Evolutionary conservation across 805 yeast genomes (phyloP).

Genomic region (Hanseniaspora mollemarum): DNA sequence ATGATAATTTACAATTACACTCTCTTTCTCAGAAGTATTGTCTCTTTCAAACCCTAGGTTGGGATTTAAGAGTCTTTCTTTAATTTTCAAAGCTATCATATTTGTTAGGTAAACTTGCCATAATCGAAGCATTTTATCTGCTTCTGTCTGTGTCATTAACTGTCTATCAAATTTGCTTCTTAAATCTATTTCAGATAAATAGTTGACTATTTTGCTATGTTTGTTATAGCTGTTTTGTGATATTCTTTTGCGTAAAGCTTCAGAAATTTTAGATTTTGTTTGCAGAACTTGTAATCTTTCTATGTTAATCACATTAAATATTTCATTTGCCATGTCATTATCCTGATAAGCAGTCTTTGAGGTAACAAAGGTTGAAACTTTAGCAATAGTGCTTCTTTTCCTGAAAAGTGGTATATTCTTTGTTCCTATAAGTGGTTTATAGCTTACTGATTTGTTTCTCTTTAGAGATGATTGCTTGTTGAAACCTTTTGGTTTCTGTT

Average conservation of each 20-base stretch:
- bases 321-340: background rate
- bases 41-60: background rate
- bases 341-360: background rate
- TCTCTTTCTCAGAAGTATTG: background rate
- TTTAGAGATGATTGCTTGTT: constrained; percentile 6
- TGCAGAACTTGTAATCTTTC: background rate
- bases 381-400: background rate
- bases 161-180: constrained; percentile 5
- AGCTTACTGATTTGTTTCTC: constrained; percentile 8
- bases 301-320: background rate
- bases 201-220: constrained; percentile 4
- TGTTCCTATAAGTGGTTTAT: background rate
- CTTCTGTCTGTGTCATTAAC: background rate
- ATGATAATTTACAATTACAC: background rate
- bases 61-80: background rate
- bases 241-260: constrained; percentile 2
- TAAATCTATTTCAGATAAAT: constrained; percentile 3
- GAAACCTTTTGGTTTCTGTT: background rate
- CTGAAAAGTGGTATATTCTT: constrained; percentile 9
- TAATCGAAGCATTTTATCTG: background rate
- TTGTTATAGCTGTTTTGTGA: background rate
- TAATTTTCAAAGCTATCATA: background rate
- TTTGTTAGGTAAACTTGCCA: constrained; percentile 9
- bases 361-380: background rate
- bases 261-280: background rate